Evolutionary conservation across 1,284 basidiomycete species (phyloP), one percentile per base, ranked within the genome.

Genomic region (Cerioporus squamosus): DNA sequence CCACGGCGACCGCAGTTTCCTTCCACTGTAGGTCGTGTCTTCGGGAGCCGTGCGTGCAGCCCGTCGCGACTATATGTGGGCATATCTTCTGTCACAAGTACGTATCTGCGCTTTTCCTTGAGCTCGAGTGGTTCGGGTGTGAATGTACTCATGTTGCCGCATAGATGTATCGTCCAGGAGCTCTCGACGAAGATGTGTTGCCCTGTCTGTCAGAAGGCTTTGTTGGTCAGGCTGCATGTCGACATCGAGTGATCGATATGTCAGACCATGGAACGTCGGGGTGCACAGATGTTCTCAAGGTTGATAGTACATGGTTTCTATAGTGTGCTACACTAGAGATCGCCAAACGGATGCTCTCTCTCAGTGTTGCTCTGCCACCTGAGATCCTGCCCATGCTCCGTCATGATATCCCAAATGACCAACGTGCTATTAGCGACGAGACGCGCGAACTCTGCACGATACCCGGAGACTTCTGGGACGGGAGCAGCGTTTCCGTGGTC

Each of bases 71-170:
- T 1, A 40, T 44, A 7, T 55, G 54, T 12, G 54, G 54, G 20
- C 54, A 55, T 20, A 18, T 55, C 26, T 55, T 55, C 48, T 55
- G 54, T 31, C 47, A 44, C 14, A 17, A 33, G 54, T 55, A 14
- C 17, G 46, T 51, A 9, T 46, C 18, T 6, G n/a, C 12, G 8
- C 40, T 20, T 17, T 14, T 14, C 14, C 33, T 36, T 17, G 29
- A 36, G 10, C 18, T 20, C 20, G 40, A 5, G 15, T 7, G 40
- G 15, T 22, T 43, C 39, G 39, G 40, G 14, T 43, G 40, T 7
- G 8, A 1, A 17, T 5, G 33, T 36, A 17, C 40, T 43, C 45
- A 47, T n/a, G 45, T 14, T n/a, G 15, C 1, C 22, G 12, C 12
- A 12, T 29, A 53, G 51, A 9, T 53, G 51, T 31, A 45, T 55